Conservation (phyloP, 2,329 filamentous ascomycete genomes). For the Xylariaceae sp. region DNA sequence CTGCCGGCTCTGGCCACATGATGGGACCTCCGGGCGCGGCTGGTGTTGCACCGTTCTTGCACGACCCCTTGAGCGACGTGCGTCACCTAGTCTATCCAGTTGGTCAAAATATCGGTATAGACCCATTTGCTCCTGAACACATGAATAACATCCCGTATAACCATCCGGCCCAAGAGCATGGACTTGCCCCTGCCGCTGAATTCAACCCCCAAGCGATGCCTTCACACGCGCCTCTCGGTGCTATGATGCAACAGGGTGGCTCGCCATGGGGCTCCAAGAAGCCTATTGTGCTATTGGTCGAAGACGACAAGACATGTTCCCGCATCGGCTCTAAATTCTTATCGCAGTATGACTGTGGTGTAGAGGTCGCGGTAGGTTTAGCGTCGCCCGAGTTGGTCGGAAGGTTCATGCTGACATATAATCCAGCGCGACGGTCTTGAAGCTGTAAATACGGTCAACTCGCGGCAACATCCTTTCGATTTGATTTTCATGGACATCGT, state of each 20-base stretch:
- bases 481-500: constrained; percentile 90
- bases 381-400: background rate
- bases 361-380: constrained; percentile 58
- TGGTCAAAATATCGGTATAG: constrained; percentile 85
- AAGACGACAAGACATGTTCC: constrained; percentile 68
- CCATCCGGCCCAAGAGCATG: constrained; percentile 56
- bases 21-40: constrained; percentile 52
- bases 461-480: constrained; percentile 49
- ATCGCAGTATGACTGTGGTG: constrained; percentile 59
- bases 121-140: constrained; percentile 90
- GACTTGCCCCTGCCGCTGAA: constrained; percentile 38
- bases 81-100: constrained; percentile 81
- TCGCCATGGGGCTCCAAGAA: constrained; percentile 56
- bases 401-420: constrained; percentile 14
- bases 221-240: constrained; percentile 26
- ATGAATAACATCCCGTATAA: constrained; percentile 91
- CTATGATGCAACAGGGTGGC: constrained; percentile 28
- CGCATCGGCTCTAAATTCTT: constrained; percentile 66
- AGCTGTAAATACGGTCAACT: constrained; percentile 78
- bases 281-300: constrained; percentile 84
- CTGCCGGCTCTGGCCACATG: constrained; percentile 40
- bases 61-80: constrained; percentile 53
- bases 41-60: constrained; percentile 39
- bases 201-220: constrained; percentile 30
- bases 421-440: constrained; percentile 77